These are phyloP conservation scores for Rhizomucor pusillus DNA, from an alignment of 371 early-diverging fungal genomes.

Conservation along the genomic window DNA sequence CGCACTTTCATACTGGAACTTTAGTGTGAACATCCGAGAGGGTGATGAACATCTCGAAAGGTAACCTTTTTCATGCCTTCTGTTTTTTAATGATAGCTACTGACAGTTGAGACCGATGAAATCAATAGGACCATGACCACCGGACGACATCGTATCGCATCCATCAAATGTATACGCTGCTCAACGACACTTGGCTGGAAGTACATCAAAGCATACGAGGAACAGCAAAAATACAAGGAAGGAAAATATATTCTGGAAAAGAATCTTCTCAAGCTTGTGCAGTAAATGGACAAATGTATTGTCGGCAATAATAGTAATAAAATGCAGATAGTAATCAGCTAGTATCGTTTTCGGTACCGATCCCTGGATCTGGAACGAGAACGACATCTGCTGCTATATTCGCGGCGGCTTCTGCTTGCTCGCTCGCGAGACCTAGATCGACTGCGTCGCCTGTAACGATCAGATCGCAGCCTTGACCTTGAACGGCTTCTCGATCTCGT, in stretches of 20 bases:
- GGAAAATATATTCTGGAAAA: constrained; percentile 72
- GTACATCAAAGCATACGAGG: constrained; percentile 72
- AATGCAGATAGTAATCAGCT: background rate
- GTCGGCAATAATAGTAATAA: too few species aligned
- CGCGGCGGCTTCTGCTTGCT: background rate
- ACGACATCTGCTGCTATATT: background rate
- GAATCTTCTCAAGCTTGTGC: constrained; percentile 8
- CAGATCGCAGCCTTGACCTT: constrained; percentile 5
- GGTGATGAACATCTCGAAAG: constrained; percentile 8
- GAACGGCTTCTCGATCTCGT: background rate
- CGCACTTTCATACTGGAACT: too few species aligned
- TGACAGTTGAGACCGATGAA: background rate
- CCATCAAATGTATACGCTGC: constrained; percentile 60
- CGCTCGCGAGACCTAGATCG: background rate
- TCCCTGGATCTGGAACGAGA: background rate
- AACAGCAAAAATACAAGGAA: constrained; percentile 78
- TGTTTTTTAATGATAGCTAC: background rate
- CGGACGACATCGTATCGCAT: constrained; percentile 68
- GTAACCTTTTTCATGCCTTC: background rate
- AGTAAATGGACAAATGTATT: background rate
- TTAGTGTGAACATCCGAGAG: constrained; percentile 8
- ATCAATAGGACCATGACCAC: constrained; percentile 62
- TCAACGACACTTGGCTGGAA: constrained; percentile 67
- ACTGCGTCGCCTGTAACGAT: background rate
- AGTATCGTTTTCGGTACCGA: background rate